A percentile compares a stretch with the other conserved stretches of the same genome.
Evolutionary conservation across 805 yeast species (phyloP).

Genomic region (Hanseniaspora clermontiae): DNA sequence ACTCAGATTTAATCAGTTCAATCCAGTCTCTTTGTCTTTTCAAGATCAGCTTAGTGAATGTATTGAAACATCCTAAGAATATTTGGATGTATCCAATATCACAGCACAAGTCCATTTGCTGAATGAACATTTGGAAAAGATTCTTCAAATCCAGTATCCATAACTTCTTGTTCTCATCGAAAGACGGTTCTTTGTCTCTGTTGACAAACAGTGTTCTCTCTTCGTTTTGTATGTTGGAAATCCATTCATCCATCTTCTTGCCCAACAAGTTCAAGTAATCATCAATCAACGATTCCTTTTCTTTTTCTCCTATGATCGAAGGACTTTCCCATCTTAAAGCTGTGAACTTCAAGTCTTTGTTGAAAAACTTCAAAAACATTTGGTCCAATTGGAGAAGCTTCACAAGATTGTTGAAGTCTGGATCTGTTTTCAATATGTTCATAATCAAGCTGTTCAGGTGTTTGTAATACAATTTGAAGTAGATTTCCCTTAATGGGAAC

Average conservation of each 20-base stretch:
- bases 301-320: constrained; percentile 51
- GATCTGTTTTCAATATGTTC: constrained; percentile 50
- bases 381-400: constrained; percentile 67
- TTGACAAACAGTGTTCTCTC: constrained; percentile 53
- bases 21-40: constrained; percentile 55
- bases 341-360: constrained; percentile 37
- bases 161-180: constrained; percentile 48
- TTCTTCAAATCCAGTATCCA: constrained; percentile 69
- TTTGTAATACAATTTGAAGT: constrained; percentile 53
- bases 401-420: constrained; percentile 65
- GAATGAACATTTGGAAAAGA: constrained; percentile 72
- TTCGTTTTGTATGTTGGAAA: constrained; percentile 48
- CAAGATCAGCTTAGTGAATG: constrained; percentile 50
- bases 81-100: constrained; percentile 73
- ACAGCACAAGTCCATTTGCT: constrained; percentile 78
- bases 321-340: constrained; percentile 36
- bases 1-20: constrained; percentile 41
- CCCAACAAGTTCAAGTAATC: constrained; percentile 68
- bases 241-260: constrained; percentile 75
- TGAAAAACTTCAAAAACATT: constrained; percentile 45
- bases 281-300: constrained; percentile 57
- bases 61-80: constrained; percentile 61
- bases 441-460: constrained; percentile 53
- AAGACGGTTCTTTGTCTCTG: constrained; percentile 63
- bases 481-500: constrained; percentile 60